Base-by-base conservation (phyloP, 1,284 basidiomycete genomes). In the Puccinia horiana region DNA sequence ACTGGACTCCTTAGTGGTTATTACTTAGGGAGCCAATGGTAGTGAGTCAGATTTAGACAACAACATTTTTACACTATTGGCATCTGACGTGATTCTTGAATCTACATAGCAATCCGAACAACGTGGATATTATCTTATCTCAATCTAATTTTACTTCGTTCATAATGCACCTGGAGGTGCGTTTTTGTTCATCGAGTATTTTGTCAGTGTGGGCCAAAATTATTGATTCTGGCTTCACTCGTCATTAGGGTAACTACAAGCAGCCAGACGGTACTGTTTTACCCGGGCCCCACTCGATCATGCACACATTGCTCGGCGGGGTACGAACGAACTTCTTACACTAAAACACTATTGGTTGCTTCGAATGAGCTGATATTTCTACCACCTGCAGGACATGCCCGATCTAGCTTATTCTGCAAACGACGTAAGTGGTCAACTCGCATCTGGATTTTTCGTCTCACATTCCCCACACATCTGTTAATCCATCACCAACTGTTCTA, bases 1-100 rank as follows among this genome's bases (percentile, higher is more conserved):
- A n/a, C 23, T 49, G 23, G 9, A 35, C 40, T 42, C 6, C 42
- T 1, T 23, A 81, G 79, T 65, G 70, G 56, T 23, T 75, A 81
- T 44, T 73, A 70, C 37, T 56, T 70, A 20, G 79, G 79, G 2
- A 74, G 42, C 42, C 79, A 81, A 37, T 81, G 72, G 54, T 81
- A 81, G 79, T 81, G 67, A 42, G 79, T 52, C 29, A 49, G 8
- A 12, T 40, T 18, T 63, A 9, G 11, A 23, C 63, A 32, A 26
- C 44, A 47, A 3, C 37, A 26, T 67, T 40, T 65, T 26, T 32
- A 2, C 16, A 52, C 16, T 26, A 9, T 32, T 42, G 18, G 29
- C 49, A n/a, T n/a, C 42, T 74, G 20, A 56, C 18, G 49, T 40
- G 72, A 20, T 8, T 74, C n/a, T 49, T 49, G 12, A 32, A 37